Percentiles rank a stretch among this genome's conserved stretches.
Evolutionary conservation across 2,329 filamentous ascomycete species (phyloP).

Genomic region (Phoma herbarum): DNA sequence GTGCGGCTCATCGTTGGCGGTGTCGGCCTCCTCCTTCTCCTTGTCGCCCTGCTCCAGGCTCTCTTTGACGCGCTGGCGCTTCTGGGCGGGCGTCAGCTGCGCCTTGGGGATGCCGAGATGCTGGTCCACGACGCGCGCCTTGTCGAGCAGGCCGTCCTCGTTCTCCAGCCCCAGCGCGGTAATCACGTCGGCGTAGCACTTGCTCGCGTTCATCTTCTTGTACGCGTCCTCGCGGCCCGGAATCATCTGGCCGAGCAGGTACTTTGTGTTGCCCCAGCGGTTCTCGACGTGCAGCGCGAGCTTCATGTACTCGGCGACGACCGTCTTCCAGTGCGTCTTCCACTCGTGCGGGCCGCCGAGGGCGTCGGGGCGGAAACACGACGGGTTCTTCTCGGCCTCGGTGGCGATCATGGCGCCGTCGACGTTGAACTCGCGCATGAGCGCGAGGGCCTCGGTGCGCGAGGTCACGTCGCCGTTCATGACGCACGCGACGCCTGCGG

Average conservation of each 20-base stretch:
- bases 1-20: constrained; percentile 27
- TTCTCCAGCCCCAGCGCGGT: constrained; percentile 70
- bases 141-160: constrained; percentile 68
- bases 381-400: constrained; percentile 88
- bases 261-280: constrained; percentile 92
- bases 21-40: constrained; percentile 7
- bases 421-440: constrained; percentile 81
- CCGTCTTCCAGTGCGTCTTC: constrained; percentile 75
- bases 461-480: constrained; percentile 93
- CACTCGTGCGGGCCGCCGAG: constrained; percentile 68
- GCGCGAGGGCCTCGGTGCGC: constrained; percentile 73
- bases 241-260: constrained; percentile 82
- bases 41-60: constrained; percentile 18
- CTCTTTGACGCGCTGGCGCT: constrained; percentile 54
- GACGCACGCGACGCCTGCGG: constrained; percentile 87
- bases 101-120: constrained; percentile 66
- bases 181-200: constrained; percentile 76
- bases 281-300: constrained; percentile 81
- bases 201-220: constrained; percentile 68
- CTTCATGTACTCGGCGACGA: constrained; percentile 78
- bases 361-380: constrained; percentile 76
- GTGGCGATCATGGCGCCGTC: constrained; percentile 98
- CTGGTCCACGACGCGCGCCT: constrained; percentile 72
- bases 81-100: constrained; percentile 56
- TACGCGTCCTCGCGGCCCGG: constrained; percentile 77